phyloP scores from a whole-genome alignment of 352 stramenopile genomes.

The Phytophthora macrochlamydospora region DNA sequence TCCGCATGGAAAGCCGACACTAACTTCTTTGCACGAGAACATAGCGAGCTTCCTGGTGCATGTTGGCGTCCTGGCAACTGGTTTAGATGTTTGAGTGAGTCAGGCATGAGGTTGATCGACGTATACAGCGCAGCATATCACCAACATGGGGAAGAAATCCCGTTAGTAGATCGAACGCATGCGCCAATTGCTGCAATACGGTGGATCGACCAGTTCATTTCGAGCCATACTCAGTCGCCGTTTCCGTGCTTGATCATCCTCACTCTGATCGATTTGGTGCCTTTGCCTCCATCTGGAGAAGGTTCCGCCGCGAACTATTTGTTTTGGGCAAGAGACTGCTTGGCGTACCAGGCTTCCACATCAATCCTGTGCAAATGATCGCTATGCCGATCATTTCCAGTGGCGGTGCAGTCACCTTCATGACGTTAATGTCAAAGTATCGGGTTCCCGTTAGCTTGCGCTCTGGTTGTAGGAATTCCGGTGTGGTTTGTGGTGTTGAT shows the following conservation, averaged over 20 bases:
- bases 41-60: no score
- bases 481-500: slow-evolving; percentile 26
- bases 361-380: slow-evolving; percentile 14
- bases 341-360: slow-evolving; percentile 17
- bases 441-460: slow-evolving; percentile 53
- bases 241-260: slow-evolving; percentile 35
- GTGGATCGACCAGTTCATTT: background rate
- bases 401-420: slow-evolving; percentile 16
- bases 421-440: slow-evolving; percentile 26
- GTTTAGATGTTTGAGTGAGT: no score
- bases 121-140: no score
- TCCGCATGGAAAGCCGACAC: no score
- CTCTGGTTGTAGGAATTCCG: slow-evolving; percentile 24
- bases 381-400: slow-evolving; percentile 13
- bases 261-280: slow-evolving; percentile 30
- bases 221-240: slow-evolving; percentile 21
- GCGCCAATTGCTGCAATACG: slow-evolving; percentile 13
- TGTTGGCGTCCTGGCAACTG: no score
- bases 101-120: no score
- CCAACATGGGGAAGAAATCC: no score
- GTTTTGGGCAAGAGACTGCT: slow-evolving; percentile 34
- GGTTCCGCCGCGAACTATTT: slow-evolving; percentile 39
- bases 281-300: slow-evolving; percentile 16
- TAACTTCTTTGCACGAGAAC: no score
- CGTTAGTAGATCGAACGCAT: slow-evolving; percentile 14